phyloP scores from a whole-genome alignment of 345 rosid genomes.

The Boechera stricta region DNA sequence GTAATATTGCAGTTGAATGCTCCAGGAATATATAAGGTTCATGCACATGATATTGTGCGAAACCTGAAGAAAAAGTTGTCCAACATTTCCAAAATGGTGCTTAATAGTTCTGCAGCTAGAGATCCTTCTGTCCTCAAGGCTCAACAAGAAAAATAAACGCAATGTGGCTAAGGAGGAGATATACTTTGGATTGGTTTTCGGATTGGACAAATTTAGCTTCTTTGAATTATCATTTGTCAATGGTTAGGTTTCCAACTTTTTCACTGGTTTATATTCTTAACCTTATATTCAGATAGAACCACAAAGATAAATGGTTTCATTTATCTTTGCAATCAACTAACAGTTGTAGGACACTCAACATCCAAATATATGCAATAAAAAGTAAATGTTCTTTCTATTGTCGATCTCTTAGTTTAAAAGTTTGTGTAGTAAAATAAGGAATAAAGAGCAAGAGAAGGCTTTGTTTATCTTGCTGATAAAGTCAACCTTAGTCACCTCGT shows the following conservation, averaged over 20 bases:
- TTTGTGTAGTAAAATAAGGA: background rate
- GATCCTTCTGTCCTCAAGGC: slow-evolving; percentile 30
- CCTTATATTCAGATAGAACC: background rate
- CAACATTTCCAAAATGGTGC: too few relatives aligned
- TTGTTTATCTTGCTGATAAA: background rate
- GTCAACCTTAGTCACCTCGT: background rate
- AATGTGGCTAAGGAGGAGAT: background rate
- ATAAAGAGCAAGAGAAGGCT: background rate
- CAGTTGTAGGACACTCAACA: background rate
- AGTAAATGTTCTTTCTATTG: background rate
- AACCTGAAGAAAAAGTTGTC: too few relatives aligned
- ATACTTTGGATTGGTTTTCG: background rate
- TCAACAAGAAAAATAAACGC: background rate
- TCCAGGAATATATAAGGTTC: background rate
- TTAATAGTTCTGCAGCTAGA: slow-evolving; percentile 40
- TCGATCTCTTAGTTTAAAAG: background rate
- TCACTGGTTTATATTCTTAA: background rate
- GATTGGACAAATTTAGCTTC: background rate
- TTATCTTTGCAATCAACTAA: background rate
- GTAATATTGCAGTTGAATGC: background rate
- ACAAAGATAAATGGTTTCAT: background rate
- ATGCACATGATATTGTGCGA: too few relatives aligned
- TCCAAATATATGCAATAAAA: background rate
- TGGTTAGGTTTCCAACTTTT: background rate
- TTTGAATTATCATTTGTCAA: background rate